Evolutionary conservation across 2,329 filamentous ascomycete species (phyloP).

Genomic region (Meredithiella fracta): DNA sequence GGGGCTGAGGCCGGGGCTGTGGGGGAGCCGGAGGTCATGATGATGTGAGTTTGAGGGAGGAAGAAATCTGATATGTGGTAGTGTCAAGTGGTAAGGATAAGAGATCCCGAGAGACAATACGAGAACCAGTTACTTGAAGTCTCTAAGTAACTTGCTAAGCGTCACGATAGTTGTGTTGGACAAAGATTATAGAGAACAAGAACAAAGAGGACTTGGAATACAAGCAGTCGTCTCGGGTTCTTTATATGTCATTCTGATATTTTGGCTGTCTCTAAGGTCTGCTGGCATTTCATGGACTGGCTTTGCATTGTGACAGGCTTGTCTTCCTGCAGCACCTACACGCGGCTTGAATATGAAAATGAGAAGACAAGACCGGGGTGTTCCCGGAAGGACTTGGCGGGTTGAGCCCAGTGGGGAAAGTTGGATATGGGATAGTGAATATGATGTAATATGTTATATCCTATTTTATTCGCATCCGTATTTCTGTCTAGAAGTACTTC

Average conservation of each 20-base stretch:
- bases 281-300: not conserved
- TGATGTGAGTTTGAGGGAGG: not conserved
- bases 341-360: not conserved
- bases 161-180: not conserved
- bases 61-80: not conserved
- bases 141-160: not conserved
- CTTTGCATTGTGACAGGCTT: not conserved
- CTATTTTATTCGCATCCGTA: too few relatives aligned
- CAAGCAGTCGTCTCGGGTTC: too few relatives aligned
- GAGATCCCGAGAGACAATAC: not conserved
- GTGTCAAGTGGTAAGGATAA: not conserved
- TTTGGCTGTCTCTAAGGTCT: not conserved
- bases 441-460: too few relatives aligned
- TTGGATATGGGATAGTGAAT: too few relatives aligned
- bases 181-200: not conserved
- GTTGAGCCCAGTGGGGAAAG: not conserved
- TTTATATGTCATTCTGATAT: too few relatives aligned
- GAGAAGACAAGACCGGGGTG: not conserved
- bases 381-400: not conserved
- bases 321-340: not conserved
- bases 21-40: not conserved
- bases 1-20: slow-evolving; percentile 1
- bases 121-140: not conserved
- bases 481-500: not conserved
- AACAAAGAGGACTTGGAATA: too few relatives aligned